Base-by-base conservation (phyloP, 176 grass and related monocot species). In the Oryza longistaminata region DNA sequence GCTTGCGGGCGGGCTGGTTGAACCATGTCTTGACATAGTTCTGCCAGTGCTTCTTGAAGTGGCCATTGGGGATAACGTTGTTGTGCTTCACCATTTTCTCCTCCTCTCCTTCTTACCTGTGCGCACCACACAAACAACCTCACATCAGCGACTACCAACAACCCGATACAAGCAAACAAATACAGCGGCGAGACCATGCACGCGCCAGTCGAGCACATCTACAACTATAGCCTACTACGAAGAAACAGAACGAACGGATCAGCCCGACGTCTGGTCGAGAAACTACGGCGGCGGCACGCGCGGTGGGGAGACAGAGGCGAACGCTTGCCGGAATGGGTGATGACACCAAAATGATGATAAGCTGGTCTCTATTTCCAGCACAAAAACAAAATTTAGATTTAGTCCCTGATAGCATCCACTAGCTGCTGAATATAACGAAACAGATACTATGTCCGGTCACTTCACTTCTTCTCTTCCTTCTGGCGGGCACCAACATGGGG, bases 391-490 rank as follows among this genome's bases (percentile, higher is more conserved):
- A 90, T 86, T 87, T 42, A 75, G 75, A 83, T 62, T 29, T 52
- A 64, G 48, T 68, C 27, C 45, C 73, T 61, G 48, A 73, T 64
- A 78, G 42, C 80, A 87, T 68, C 15, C 61, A 83, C 68, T 87
- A 87, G 40, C 24, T 14, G 31, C 46, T 62, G 84, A 73, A 83
- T 50, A 45, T 7, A 83, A 67, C 46, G 74, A 78, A 68, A 48
- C 19, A 68, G 11, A 7, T 13, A 33, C 64, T 76, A 76, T 73
- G 26, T 68, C 61, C 19, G 2, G 40, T 81, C 80, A 76, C 75
- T 84, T 93, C 71, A 97, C 83, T 98, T 95, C 89, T 98, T 98
- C 68, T 98, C 96, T 15, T 95, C 96, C 81, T 98, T 98, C 76
- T 83, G 37, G 43, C 96, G 86, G 8, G 82, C 89, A 75, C 96